These are phyloP conservation scores for Colletotrichum godetiae DNA, from an alignment of 2,329 filamentous ascomycete genomes.

Conservation along the genomic window DNA sequence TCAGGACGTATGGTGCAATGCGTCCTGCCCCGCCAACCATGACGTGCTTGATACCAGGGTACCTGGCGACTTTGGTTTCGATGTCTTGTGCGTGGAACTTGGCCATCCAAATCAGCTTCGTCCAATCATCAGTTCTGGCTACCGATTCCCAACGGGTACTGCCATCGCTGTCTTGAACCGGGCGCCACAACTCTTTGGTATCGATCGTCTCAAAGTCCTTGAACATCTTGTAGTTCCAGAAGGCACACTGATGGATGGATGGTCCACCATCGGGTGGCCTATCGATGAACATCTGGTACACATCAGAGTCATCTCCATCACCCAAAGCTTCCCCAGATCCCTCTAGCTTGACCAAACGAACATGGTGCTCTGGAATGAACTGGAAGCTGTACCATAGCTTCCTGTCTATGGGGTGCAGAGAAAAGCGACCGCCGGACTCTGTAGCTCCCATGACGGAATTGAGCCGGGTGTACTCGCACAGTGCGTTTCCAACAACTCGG, in stretches of 20 bases:
- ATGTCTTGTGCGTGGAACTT: neutral
- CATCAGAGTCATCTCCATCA: neutral
- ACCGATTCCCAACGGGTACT: neutral
- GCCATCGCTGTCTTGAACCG: neutral
- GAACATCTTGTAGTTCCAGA: slow-evolving; percentile 3
- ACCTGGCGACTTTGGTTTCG: neutral
- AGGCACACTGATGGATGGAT: neutral
- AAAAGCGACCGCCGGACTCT: no score
- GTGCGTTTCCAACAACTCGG: no score
- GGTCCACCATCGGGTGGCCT: neutral
- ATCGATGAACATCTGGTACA: neutral
- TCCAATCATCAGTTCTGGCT: neutral
- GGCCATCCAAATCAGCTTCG: slow-evolving; percentile 2
- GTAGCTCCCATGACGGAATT: no score
- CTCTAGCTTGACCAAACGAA: neutral
- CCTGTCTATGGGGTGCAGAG: neutral
- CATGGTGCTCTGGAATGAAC: neutral
- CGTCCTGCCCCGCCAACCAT: no score
- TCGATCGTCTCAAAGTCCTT: neutral
- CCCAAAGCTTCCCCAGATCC: neutral
- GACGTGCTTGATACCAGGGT: neutral
- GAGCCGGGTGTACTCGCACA: no score
- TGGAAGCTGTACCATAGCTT: neutral
- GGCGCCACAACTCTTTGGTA: neutral
- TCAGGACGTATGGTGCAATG: no score